Evolutionary conservation across 2,329 filamentous ascomycete genomes (phyloP).

Genomic region (Tolypocladium tropicale): DNA sequence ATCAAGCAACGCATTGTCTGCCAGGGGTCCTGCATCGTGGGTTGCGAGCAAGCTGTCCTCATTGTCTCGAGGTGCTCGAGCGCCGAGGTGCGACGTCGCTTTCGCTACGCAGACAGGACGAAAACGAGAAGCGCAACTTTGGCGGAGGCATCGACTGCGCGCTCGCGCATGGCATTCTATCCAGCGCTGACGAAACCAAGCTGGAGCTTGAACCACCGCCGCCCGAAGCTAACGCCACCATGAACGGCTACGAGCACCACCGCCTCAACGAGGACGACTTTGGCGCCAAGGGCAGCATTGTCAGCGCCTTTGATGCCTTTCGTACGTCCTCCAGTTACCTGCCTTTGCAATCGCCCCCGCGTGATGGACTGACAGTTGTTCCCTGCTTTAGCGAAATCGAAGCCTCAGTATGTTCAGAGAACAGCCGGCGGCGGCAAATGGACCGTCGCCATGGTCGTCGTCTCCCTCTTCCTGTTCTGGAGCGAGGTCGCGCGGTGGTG

Average conservation of each 20-base stretch:
- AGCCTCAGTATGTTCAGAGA: constrained; percentile 79
- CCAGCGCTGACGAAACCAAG: background rate
- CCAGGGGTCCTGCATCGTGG: background rate
- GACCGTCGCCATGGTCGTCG: constrained; percentile 70
- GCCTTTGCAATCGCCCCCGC: background rate
- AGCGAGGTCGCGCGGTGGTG: constrained; percentile 77
- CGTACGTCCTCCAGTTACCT: constrained; percentile 46
- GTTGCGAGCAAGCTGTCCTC: background rate
- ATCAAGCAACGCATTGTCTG: background rate
- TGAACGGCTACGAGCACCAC: constrained; percentile 71
- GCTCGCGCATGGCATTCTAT: background rate
- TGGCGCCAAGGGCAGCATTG: constrained; percentile 58
- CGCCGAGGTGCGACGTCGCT: background rate
- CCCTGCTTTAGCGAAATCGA: constrained; percentile 67
- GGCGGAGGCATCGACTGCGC: background rate
- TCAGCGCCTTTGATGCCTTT: constrained; percentile 93
- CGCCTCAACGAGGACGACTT: constrained; percentile 66
- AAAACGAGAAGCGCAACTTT: background rate
- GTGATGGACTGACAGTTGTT: background rate
- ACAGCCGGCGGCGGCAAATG: constrained; percentile 86
- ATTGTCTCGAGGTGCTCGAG: background rate
- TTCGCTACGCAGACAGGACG: background rate
- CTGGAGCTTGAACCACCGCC: background rate
- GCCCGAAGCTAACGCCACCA: constrained; percentile 21
- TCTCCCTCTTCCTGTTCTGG: constrained; percentile 67